phyloP scores from a whole-genome alignment of 2,329 filamentous ascomycete species.

The Cadophora sp. region DNA sequence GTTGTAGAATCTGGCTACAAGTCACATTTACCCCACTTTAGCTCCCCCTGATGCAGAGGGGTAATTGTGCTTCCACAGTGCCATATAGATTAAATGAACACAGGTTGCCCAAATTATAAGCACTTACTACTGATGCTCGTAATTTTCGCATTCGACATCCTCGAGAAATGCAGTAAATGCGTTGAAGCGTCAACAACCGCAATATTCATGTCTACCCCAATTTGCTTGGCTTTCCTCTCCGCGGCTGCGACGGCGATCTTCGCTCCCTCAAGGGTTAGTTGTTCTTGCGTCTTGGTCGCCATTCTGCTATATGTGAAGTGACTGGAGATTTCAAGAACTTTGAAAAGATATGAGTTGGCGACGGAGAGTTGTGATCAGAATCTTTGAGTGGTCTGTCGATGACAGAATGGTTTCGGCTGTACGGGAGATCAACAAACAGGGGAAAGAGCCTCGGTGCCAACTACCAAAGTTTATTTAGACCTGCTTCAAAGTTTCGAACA shows the following conservation, averaged over 20 bases:
- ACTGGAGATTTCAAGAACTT: neutral
- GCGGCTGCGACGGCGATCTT: slow-evolving; percentile 38
- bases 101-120: neutral
- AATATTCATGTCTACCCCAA: slow-evolving; percentile 41
- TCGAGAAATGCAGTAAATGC: slow-evolving; percentile 37
- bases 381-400: neutral
- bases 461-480: neutral
- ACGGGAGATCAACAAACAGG: slow-evolving; percentile 5
- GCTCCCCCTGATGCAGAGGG: neutral
- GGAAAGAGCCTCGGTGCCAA: slow-evolving; percentile 8
- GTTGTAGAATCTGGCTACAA: neutral
- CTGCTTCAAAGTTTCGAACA: neutral
- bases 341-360: neutral
- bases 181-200: slow-evolving; percentile 41
- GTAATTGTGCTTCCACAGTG: neutral
- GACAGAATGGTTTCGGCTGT: slow-evolving; percentile 6
- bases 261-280: slow-evolving; percentile 39
- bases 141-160: slow-evolving; percentile 40
- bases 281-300: slow-evolving; percentile 34
- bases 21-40: slow-evolving; percentile 20
- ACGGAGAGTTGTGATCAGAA: neutral
- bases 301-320: neutral
- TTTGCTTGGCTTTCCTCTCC: slow-evolving; percentile 35
- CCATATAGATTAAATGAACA: neutral
- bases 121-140: slow-evolving; percentile 35